phyloP scores from a whole-genome alignment of 805 yeast species.

The Lipomyces sp. region DNA sequence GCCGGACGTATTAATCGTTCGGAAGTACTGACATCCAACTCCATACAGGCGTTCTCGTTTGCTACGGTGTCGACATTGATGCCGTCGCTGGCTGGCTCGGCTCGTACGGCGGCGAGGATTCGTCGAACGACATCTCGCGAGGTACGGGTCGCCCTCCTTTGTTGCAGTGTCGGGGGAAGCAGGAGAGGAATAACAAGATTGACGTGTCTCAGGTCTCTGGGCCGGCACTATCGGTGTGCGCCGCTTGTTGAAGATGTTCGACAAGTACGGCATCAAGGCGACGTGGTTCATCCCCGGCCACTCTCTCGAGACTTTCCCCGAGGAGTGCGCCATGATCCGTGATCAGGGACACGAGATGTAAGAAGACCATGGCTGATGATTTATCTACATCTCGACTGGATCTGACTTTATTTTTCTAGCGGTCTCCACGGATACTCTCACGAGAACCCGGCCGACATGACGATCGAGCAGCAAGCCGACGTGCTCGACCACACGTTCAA shows the following conservation, averaged over 20 bases:
- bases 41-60: conserved; percentile 37
- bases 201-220: conserved; percentile 32
- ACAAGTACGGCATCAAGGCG: conserved; percentile 40
- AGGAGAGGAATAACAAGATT: neutral
- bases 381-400: no score
- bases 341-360: conserved; percentile 40
- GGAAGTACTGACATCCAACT: no score
- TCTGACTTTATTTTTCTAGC: conserved; percentile 7
- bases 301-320: conserved; percentile 42
- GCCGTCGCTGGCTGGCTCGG: conserved; percentile 44
- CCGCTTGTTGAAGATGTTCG: conserved; percentile 39
- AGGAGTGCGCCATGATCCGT: conserved; percentile 39
- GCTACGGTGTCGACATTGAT: conserved; percentile 42
- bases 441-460: conserved; percentile 41
- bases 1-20: no score
- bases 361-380: neutral
- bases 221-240: conserved; percentile 42
- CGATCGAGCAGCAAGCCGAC: conserved; percentile 39
- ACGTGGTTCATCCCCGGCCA: conserved; percentile 44
- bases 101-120: conserved; percentile 42
- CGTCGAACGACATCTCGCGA: conserved; percentile 40
- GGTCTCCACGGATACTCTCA: conserved; percentile 43
- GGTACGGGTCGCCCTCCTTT: conserved; percentile 23
- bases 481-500: conserved; percentile 39
- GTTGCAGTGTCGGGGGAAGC: no score